Base-by-base conservation (phyloP, 805 yeast genomes). In the Metschnikowia lochheadii region DNA sequence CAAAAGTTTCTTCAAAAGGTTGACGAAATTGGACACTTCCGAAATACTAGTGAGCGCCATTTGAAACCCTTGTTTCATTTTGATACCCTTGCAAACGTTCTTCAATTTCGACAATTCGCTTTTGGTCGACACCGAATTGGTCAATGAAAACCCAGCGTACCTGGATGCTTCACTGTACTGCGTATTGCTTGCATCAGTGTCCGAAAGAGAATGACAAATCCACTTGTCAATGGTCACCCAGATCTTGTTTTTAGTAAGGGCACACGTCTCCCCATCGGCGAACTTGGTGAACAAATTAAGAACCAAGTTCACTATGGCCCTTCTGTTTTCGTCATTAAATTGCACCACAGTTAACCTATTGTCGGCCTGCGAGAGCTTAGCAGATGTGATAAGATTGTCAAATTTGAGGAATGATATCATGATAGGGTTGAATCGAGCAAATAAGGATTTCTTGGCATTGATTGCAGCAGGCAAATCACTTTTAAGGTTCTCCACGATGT, bases 151-250 rank as follows among this genome's bases (percentile, higher is more conserved):
- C 2, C 55, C 52, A 46, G 60, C 50, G 52, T 67, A 44, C 47
- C 61, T 37, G 45, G 52, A 49, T 44, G 62, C 43, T 51, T 66
- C 48, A 49, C 59, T 34, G 52, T 60, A 34, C 50, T 52, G 32
- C 35, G 59, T 17, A 47, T 47, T 42, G 14, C 40, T 21, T 20
- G 54, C 29, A n/a, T 54, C 60, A 6, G 31, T 40, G 14, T 58
- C 60, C 21, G 31, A 41, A 38, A 55, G 56, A 15, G 64, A 60
- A 42, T 71, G 74, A 56, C 84, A 85, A 6, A 88, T 68, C 87
- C 95, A 85, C 3, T 73, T 64, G 58, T 90, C 96, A 6, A 89
- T 53, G 6, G 77, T 66, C n/a, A 66, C 67, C 96, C 96, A 90
- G 14, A 87, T 73, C 39, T 69, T 71, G 21, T 67, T 61, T 55